Evolutionary conservation across 1,284 basidiomycete genomes (phyloP).

Genomic region (Peniophora sp.): DNA sequence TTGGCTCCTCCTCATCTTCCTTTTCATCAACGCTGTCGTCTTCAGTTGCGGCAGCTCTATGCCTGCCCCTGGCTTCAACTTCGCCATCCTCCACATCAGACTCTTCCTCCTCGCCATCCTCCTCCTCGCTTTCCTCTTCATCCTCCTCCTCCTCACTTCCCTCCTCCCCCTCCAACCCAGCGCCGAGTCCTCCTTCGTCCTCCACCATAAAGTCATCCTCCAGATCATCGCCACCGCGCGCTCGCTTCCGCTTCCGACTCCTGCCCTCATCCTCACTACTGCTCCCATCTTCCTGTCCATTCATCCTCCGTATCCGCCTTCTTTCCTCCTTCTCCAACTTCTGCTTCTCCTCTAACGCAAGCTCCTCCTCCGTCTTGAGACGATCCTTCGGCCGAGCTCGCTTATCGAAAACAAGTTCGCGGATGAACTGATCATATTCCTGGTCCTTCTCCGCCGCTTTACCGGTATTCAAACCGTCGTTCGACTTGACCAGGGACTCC

Average conservation of each 20-base stretch:
- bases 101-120: slow-evolving; percentile 22
- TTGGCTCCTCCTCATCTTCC: slow-evolving; percentile 26
- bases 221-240: slow-evolving; percentile 70
- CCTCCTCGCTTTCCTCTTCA: slow-evolving; percentile 22
- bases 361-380: slow-evolving; percentile 94
- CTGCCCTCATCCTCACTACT: slow-evolving; percentile 48
- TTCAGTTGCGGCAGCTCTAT: slow-evolving; percentile 25
- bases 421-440: slow-evolving; percentile 88
- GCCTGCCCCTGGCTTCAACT: slow-evolving; percentile 21
- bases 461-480: slow-evolving; percentile 1
- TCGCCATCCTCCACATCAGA: slow-evolving; percentile 24
- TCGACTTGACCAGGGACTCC: slow-evolving; percentile 14
- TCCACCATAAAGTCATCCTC: slow-evolving; percentile 82
- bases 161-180: slow-evolving; percentile 38
- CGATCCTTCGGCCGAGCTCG: slow-evolving; percentile 93
- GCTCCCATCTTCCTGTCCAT: slow-evolving; percentile 59
- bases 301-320: slow-evolving; percentile 77
- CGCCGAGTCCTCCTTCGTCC: slow-evolving; percentile 39
- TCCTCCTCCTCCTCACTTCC: slow-evolving; percentile 20
- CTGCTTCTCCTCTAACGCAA: slow-evolving; percentile 86
- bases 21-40: slow-evolving; percentile 27
- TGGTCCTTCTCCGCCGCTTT: slow-evolving; percentile 26
- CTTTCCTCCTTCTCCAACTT: slow-evolving; percentile 82
- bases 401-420: slow-evolving; percentile 89
- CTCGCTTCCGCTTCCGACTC: slow-evolving; percentile 31